These are phyloP conservation scores for Alternaria sp. DNA, from an alignment of 2,329 filamentous ascomycete species.

Conservation along the genomic window DNA sequence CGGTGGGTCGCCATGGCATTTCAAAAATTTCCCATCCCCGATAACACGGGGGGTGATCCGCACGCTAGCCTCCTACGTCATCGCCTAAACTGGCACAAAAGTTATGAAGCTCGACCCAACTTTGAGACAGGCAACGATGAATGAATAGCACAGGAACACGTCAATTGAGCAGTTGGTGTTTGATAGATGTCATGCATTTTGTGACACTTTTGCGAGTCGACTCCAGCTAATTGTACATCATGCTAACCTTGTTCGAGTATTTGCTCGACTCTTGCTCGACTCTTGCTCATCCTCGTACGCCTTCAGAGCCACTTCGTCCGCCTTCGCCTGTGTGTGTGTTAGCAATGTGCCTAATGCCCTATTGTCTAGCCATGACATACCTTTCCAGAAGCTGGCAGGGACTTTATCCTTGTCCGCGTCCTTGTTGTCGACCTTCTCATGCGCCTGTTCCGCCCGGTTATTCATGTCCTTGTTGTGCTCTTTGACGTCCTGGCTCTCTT, in stretches of 20 bases:
- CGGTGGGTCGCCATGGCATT: conserved; percentile 37
- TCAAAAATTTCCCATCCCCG: conserved; percentile 37
- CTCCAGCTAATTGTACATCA: conserved; percentile 16
- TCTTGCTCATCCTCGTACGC: conserved; percentile 12
- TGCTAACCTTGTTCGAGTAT: background rate
- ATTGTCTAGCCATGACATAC: conserved; percentile 32
- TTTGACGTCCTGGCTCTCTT: conserved; percentile 52
- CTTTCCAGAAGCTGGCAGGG: conserved; percentile 51
- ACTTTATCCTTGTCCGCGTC: conserved; percentile 55
- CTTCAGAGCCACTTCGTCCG: conserved; percentile 33
- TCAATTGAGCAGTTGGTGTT: background rate
- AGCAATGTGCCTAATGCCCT: conserved; percentile 10
- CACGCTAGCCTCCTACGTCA: conserved; percentile 26
- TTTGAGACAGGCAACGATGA: background rate
- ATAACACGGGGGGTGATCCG: conserved; percentile 14
- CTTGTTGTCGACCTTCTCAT: conserved; percentile 50
- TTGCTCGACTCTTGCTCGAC: background rate
- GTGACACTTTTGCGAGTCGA: background rate
- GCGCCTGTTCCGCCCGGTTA: conserved; percentile 53
- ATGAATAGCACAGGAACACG: background rate
- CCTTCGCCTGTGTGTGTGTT: conserved; percentile 35
- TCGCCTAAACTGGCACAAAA: conserved; percentile 27
- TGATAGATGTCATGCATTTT: background rate
- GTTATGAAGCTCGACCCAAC: conserved; percentile 19
- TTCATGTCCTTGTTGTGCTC: conserved; percentile 58